Percentiles rank a stretch among this genome's conserved stretches.
Evolutionary conservation across 2,329 filamentous ascomycete genomes (phyloP).

Genomic region (Chalara sp.): DNA sequence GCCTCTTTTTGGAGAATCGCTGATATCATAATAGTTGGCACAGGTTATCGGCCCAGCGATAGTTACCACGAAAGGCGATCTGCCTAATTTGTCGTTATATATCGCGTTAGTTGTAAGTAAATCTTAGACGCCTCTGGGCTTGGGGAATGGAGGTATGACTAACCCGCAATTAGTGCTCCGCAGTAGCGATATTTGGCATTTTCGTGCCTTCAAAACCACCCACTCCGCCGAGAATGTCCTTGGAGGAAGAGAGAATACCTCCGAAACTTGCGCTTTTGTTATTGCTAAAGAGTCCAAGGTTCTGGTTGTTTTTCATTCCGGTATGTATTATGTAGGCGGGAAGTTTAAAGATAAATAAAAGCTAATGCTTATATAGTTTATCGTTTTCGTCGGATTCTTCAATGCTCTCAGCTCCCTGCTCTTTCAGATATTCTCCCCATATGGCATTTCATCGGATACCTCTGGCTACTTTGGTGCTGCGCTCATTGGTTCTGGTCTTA

Average conservation of each 20-base stretch:
- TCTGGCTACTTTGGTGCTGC: constrained; percentile 86
- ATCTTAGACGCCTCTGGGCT: background rate
- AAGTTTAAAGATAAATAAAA: too few species aligned
- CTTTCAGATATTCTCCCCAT: constrained; percentile 83
- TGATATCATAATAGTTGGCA: constrained; percentile 42
- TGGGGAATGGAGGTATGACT: constrained; percentile 1
- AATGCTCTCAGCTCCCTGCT: constrained; percentile 83
- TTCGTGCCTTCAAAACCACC: constrained; percentile 74
- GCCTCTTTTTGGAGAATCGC: too few species aligned
- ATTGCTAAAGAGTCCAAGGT: constrained; percentile 57
- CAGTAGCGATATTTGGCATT: constrained; percentile 67
- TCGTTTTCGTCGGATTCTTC: constrained; percentile 85
- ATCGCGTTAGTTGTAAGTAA: constrained; percentile 69
- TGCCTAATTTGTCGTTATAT: constrained; percentile 80
- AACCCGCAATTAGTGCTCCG: constrained; percentile 28
- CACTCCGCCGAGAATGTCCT: constrained; percentile 64
- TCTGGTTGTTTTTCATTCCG: constrained; percentile 76
- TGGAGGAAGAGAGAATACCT: constrained; percentile 45
- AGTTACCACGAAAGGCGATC: constrained; percentile 47
- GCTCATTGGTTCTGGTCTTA: constrained; percentile 81
- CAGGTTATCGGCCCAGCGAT: constrained; percentile 80
- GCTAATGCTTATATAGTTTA: constrained; percentile 39
- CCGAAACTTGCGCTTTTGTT: constrained; percentile 46
- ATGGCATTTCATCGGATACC: constrained; percentile 75
- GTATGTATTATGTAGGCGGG: too few species aligned